Base-by-base conservation (phyloP, 1,139 yeast species). In the Kurtzmaniella quercitrusa region DNA sequence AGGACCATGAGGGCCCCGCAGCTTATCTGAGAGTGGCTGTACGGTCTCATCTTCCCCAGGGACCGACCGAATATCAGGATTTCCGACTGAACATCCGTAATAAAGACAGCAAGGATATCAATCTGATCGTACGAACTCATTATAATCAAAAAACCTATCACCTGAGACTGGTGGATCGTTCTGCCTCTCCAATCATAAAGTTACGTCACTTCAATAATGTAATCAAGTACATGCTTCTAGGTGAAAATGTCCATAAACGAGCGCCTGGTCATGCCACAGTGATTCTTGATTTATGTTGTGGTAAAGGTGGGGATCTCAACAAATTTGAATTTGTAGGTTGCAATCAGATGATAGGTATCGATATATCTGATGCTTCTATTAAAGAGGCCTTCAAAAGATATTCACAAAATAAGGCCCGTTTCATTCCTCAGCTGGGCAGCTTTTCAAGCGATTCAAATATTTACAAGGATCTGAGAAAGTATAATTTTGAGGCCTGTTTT, bases 301-400 rank as follows among this genome's bases (percentile, higher is more conserved):
- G 99, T 14, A 94, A 93, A 62, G 99, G 99, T 39, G 99, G 99
- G 16, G 99, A 93, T 65, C 68, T 94, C 56, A 80, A 86, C 56
- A 93, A 93, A 63, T 91, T 96, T 82, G 87, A 82, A 45, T 81
- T 81, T 54, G 85, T 88, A 2, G 71, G 77, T 11, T 78, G 88
- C 3, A 76, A 79, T 25, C 93, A 90, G 46, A 86, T 86, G 53
- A 81, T 91, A 43, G 98, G 98, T 1, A 75, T 93, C 34, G 99
- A 93, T 63, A 83, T 94, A 42, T 91, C 97, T 17, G 95, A 91
- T 59, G 84, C 85, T 1, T 87, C 96, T 7, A 81, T 93, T 38
- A 72, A 77, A 41, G 97, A 94, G 59, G 98, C 98, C 0, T 79
- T 79, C 46, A 77, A 80, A 29, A 74, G 99, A 50, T 93, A 82